Evolutionary conservation across 805 yeast species (phyloP).

Genomic region (Candida gorgasii): DNA sequence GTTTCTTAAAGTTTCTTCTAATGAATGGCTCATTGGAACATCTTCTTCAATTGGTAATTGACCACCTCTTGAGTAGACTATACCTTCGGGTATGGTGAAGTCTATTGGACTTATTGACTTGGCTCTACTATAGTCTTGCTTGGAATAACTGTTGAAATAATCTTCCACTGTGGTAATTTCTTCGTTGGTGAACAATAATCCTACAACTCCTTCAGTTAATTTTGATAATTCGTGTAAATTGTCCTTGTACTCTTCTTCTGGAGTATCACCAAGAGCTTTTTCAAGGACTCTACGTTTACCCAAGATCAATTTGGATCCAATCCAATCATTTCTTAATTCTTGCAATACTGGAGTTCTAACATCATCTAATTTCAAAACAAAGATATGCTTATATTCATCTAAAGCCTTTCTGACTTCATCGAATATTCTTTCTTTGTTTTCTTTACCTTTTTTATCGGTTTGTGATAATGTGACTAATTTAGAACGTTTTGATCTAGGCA

Average conservation of each 20-base stretch:
- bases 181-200: slow-evolving; percentile 88
- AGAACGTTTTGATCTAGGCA: slow-evolving; percentile 98
- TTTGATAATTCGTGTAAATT: slow-evolving; percentile 70
- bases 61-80: slow-evolving; percentile 94
- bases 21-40: slow-evolving; percentile 93
- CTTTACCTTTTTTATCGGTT: slow-evolving; percentile 94
- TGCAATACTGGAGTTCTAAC: slow-evolving; percentile 96
- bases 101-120: slow-evolving; percentile 81
- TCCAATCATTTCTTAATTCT: slow-evolving; percentile 90
- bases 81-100: slow-evolving; percentile 85
- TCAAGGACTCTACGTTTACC: slow-evolving; percentile 93
- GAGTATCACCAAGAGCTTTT: slow-evolving; percentile 85
- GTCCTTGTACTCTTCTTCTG: slow-evolving; percentile 88
- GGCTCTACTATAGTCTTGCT: slow-evolving; percentile 86
- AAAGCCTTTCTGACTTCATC: slow-evolving; percentile 85
- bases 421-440: slow-evolving; percentile 85
- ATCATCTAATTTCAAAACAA: slow-evolving; percentile 86
- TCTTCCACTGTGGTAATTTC: slow-evolving; percentile 82
- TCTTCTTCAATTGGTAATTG: slow-evolving; percentile 88
- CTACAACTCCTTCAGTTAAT: slow-evolving; percentile 74
- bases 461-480: slow-evolving; percentile 94
- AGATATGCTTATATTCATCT: slow-evolving; percentile 73
- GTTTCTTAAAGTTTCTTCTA: slow-evolving; percentile 90
- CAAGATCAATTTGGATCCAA: slow-evolving; percentile 81
- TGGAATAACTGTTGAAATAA: slow-evolving; percentile 78